phyloP scores from a whole-genome alignment of 2,329 filamentous ascomycete genomes.

The Aureobasidium namibiae region DNA sequence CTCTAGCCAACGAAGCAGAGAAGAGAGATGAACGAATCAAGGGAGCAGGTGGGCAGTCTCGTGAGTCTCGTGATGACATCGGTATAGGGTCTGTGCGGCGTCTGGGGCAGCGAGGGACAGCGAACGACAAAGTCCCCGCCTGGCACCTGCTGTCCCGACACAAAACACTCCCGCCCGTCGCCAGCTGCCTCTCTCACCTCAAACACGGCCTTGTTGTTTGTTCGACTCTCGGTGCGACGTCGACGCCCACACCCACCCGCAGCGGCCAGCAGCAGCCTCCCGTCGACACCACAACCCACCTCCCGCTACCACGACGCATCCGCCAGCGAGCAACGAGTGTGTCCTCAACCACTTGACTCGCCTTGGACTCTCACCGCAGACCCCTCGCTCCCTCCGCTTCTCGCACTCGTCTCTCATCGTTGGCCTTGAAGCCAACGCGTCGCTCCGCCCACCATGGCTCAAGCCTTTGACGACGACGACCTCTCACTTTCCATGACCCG shows the following conservation, averaged over 20 bases:
- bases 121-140: not conserved
- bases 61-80: conserved; percentile 7
- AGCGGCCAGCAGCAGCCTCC: not conserved
- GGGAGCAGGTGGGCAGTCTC: not conserved
- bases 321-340: not conserved
- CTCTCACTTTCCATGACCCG: conserved; percentile 31
- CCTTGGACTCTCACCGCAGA: not conserved
- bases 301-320: too few relatives aligned
- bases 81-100: conserved; percentile 2
- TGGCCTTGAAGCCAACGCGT: not conserved
- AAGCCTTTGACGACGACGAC: conserved; percentile 33
- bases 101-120: not conserved
- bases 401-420: not conserved
- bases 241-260: not conserved
- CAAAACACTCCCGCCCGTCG: not conserved
- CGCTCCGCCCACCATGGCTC: conserved; percentile 24
- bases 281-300: not conserved
- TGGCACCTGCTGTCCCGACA: not conserved
- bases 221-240: not conserved
- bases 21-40: not conserved
- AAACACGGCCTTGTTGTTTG: not conserved
- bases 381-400: not conserved
- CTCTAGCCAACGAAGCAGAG: not conserved
- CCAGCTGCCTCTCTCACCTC: too few relatives aligned
- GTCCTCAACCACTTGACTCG: not conserved